Base-by-base conservation (phyloP, 306 rosid species). In the Cajanus cajan region DNA sequence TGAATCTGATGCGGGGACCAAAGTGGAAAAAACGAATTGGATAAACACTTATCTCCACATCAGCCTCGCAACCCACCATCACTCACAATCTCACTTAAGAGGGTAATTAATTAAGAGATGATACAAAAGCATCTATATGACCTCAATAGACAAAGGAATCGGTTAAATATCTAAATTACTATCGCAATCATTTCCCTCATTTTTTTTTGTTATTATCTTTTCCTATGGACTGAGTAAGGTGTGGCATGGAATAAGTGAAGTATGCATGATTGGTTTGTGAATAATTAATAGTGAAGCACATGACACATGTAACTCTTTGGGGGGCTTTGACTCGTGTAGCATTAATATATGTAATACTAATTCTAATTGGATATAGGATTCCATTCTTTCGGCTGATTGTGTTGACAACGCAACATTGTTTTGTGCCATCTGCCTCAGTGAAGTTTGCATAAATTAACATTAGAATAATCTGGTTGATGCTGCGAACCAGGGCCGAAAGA, bases 1-100 rank as follows among this genome's bases (percentile, higher is more conserved):
- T 81, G 88, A 83, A 86, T 87, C 89, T 68, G 87, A 87, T 85
- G 84, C 88, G 67, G 86, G 89, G 85, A 90, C 88, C 88, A 77
- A 86, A 28, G 80, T 79, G 82, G 86, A 74, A 77, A 52, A 28
- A 28, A 28, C 68, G 48, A 61, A 72, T 71, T 81, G 89, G 93
- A 89, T 89, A 78, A 79, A 86, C 90, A 59, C 90, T 77, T 77
- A 82, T 87, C 88, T 74, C 89, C 89, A 72, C 88, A 82, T 87
- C 92, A 87, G 82, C 90, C 78, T 82, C 19, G 12, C 71, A 31
- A 4, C 51, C 44, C 15, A 52, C 34, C 51, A 50, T 57, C 69
- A 31, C 41, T 21, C 78, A 25, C 33, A 74, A 74, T n/a, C 69
- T 68, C 68, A 68, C 59, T 44, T 15, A 31, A 64, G 24, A 71